Evolutionary conservation across 169 alveolate genomes (phyloP), one percentile per base, ranked within the genome.

Genomic region (Plasmodium gallinaceum): DNA sequence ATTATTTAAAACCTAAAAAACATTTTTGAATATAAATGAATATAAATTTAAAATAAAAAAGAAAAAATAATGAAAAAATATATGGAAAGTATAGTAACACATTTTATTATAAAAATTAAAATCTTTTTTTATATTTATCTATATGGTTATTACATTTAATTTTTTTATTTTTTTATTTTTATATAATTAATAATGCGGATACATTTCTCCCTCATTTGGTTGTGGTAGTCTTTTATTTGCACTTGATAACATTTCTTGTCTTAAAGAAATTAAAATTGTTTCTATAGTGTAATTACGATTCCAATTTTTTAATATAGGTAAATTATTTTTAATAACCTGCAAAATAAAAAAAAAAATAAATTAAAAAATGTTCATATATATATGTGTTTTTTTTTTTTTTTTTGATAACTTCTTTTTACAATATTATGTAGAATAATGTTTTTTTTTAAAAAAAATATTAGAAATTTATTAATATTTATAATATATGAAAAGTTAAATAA

Each of bases 121-220:
- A 7, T 51, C 54, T 46, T 57, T 48, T 5, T 52, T 72, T 22
- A 20, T 42, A 39, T 72, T 70, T 45, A 45, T 45, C 39, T 32
- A 68, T 68, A 42, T 45, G 18, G 12, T 2, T 9, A 37, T 45
- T 18, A 54, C n/a, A 70, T 7, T 37, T 32, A 32, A 2, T 45
- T 22, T 14, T 20, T 70, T 24, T 48, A 5, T 12, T 5, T 64
- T 64, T 64, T 42, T 46, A 10, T 32, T 7, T 43, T 46, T 61
- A 6, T 14, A 10, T 45, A 42, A 57, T 45, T 46, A 48, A 42
- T 24, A 43, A 22, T 7, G 68, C 75, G 88, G 90, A 89, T 97
- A 98, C 85, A 78, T 92, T 22, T 95, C 95, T 24, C 99, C 99
- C 92, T 98, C 99, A n/a, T 97, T 98, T n/a, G 99, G 99, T 89